Conservation (phyloP, 768 basidiomycete species). For the Mycena albidolilacea region DNA sequence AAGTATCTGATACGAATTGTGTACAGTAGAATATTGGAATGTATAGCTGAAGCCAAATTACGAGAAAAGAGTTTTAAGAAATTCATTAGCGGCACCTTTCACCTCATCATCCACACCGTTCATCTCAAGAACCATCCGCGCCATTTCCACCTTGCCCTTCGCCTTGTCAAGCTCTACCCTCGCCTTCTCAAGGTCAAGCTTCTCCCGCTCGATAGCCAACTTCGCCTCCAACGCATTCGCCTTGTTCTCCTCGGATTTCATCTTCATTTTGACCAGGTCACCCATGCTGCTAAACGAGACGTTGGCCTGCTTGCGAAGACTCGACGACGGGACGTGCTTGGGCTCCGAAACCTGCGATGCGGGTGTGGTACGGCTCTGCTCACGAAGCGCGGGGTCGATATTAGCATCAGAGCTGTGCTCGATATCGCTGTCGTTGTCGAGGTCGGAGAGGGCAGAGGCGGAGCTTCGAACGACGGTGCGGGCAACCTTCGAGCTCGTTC, state of each 20-base stretch:
- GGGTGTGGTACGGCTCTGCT: too few species aligned
- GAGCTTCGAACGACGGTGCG: too few species aligned
- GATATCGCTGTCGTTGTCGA: too few species aligned
- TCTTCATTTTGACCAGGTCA: too few species aligned
- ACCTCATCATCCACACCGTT: not conserved
- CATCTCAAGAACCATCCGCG: not conserved
- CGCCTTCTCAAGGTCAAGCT: slow-evolving; percentile 6
- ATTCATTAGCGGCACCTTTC: slow-evolving; percentile 2
- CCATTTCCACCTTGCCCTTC: slow-evolving; percentile 20
- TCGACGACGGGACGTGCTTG: too few species aligned
- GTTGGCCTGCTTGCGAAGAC: too few species aligned
- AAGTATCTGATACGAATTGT: not conserved
- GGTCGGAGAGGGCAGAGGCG: too few species aligned
- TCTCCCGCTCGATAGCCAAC: slow-evolving; percentile 4
- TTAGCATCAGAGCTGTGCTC: too few species aligned
- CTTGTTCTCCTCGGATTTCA: not conserved
- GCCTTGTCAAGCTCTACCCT: not conserved
- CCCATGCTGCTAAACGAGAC: too few species aligned
- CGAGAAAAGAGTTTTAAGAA: not conserved
- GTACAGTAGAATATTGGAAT: not conserved
- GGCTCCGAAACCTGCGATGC: too few species aligned
- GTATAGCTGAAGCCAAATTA: not conserved
- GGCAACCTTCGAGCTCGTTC: too few species aligned
- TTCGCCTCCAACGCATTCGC: slow-evolving; percentile 3
- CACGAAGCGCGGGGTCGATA: too few species aligned